Evolutionary conservation across 2,329 filamentous ascomycete species (phyloP).

Genomic region (Pseudonectria foliicola): DNA sequence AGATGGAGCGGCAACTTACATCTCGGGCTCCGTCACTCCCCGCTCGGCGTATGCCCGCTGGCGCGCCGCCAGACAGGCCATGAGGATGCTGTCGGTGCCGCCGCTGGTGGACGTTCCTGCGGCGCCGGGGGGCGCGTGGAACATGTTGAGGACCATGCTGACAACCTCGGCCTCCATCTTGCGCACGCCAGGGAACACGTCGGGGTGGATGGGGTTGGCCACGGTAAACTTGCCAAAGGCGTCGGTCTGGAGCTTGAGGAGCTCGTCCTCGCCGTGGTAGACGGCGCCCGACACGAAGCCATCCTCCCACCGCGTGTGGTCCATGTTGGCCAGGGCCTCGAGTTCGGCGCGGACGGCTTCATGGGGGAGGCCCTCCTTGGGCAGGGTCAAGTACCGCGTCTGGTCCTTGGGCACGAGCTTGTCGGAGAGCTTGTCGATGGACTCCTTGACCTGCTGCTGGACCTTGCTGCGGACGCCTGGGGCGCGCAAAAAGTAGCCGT

Average conservation of each 20-base stretch:
- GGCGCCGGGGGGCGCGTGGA: slow-evolving; percentile 78
- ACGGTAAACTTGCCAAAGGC: slow-evolving; percentile 94
- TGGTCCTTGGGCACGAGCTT: slow-evolving; percentile 75
- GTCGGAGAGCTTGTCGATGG: slow-evolving; percentile 69
- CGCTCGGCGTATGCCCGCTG: slow-evolving; percentile 84
- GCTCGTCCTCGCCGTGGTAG: slow-evolving; percentile 82
- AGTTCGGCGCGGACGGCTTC: slow-evolving; percentile 78
- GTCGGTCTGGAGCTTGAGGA: slow-evolving; percentile 81
- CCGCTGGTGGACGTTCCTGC: slow-evolving; percentile 88
- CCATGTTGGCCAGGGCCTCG: slow-evolving; percentile 70
- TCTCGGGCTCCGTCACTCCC: slow-evolving; percentile 86
- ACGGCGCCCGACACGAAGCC: slow-evolving; percentile 91
- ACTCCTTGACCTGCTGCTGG: slow-evolving; percentile 73
- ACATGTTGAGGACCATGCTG: slow-evolving; percentile 85
- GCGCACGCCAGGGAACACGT: slow-evolving; percentile 93
- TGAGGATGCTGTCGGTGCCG: slow-evolving; percentile 92
- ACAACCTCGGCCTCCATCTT: slow-evolving; percentile 99
- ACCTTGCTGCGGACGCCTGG: slow-evolving; percentile 85
- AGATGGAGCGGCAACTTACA: slow-evolving; percentile 47
- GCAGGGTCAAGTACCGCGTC: slow-evolving; percentile 67
- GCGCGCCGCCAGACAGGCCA: slow-evolving; percentile 85
- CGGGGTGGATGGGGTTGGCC: slow-evolving; percentile 92
- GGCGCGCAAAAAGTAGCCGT: slow-evolving; percentile 76
- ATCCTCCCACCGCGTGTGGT: slow-evolving; percentile 96
- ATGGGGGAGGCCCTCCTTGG: slow-evolving; percentile 73